Percentiles rank a stretch among this genome's conserved stretches.
Evolutionary conservation across 2,329 filamentous ascomycete species (phyloP).

Genomic region (Stagonosporopsis cucurbitacearum): DNA sequence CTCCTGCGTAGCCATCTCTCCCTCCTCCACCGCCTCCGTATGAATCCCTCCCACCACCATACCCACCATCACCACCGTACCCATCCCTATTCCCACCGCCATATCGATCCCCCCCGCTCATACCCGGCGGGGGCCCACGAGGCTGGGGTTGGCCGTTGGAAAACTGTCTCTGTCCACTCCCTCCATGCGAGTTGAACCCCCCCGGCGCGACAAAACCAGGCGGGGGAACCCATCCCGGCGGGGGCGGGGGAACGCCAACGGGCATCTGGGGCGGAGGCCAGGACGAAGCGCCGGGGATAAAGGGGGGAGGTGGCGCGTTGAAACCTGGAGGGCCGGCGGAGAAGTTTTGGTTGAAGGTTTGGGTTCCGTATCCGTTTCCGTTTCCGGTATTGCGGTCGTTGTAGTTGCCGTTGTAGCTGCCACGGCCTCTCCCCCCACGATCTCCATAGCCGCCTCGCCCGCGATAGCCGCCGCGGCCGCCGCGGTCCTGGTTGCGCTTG

Average conservation of each 20-base stretch:
- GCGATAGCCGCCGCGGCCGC: slow-evolving; percentile 67
- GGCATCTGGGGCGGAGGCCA: slow-evolving; percentile 37
- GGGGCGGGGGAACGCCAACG: slow-evolving; percentile 37
- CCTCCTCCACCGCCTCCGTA: slow-evolving; percentile 29
- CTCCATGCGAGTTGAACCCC: slow-evolving; percentile 18
- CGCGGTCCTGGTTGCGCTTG: slow-evolving; percentile 71
- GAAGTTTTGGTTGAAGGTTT: slow-evolving; percentile 25
- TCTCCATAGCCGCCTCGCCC: slow-evolving; percentile 44
- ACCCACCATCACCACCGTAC: slow-evolving; percentile 20
- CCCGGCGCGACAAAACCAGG: slow-evolving; percentile 19
- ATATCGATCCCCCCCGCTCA: slow-evolving; percentile 20
- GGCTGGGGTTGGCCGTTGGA: slow-evolving; percentile 32
- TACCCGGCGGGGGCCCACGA: slow-evolving; percentile 28
- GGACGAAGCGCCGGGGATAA: slow-evolving; percentile 25
- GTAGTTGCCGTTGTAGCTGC: slow-evolving; percentile 16
- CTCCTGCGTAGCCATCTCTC: slow-evolving; percentile 29
- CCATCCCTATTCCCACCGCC: slow-evolving; percentile 27
- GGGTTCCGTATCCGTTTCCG: slow-evolving; percentile 4
- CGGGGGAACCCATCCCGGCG: slow-evolving; percentile 41
- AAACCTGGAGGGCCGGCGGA: slow-evolving; percentile 14
- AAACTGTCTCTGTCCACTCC: slow-evolving; percentile 15
- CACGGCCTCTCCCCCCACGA: slow-evolving; percentile 20
- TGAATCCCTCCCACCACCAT: slow-evolving; percentile 24
- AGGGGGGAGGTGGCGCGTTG: slow-evolving; percentile 24
- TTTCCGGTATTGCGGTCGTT: slow-evolving; percentile 33